Evolutionary conservation across 1,284 basidiomycete species (phyloP), one percentile per base, ranked within the genome.

Genomic region (Marasmius tenuissimus): DNA sequence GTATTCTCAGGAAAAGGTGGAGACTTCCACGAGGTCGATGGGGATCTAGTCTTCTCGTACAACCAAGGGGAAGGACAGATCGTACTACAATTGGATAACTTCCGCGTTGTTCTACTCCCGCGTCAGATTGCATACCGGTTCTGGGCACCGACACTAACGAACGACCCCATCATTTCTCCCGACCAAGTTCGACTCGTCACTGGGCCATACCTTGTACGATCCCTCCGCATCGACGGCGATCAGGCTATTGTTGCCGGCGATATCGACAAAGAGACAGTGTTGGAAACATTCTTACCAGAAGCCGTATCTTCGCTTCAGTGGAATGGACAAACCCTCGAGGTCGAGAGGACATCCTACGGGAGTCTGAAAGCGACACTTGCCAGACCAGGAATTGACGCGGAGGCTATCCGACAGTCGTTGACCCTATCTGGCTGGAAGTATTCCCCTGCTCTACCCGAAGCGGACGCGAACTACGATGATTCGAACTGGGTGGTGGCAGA

Each of bases 401-500:
- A 34, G n/a, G 22, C 49, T 18, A 7, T 40, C 51, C 18, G 50
- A 11, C 47, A 55, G 10, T 75, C 63, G 7, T 78, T 80, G 6
- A 65, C 65, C 53, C 66, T 81, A 18, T 63, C 68, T 6, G 68
- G 73, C 7, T 86, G 85, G 85, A 79, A 75, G 67, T 84, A 79
- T 65, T 67, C 67, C n/a, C 75, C 85, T 63, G 80, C 79, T 53
- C 64, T 86, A 52, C 84, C 84, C 0, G 84, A 86, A 70, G 73
- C 80, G 4, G 61, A 68, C 18, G 35, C 65, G 0, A 69, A 63
- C 18, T 85, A 78, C 59, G 72, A 75, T 39, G 83, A 85, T 66
- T 69, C 72, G 0, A 66, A 69, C 11, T 84, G 83, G 80, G 67
- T 74, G 0, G 63, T 71, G 2, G 84, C 83, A 18, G 73, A 84